phyloP scores from a whole-genome alignment of 805 yeast genomes.

The Candida pseudofarinosa region DNA sequence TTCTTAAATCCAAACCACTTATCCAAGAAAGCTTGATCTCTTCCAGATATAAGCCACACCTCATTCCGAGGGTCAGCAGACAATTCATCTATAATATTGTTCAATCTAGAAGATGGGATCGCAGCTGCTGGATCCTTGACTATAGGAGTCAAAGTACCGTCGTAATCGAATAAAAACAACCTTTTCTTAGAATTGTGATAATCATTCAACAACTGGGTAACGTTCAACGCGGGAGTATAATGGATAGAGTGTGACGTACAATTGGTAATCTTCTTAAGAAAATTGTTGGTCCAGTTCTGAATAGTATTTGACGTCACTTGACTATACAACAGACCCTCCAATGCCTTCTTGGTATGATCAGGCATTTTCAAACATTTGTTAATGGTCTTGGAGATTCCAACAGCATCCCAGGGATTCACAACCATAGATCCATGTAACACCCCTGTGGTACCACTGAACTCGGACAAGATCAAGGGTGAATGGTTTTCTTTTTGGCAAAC shows the following conservation, averaged over 20 bases:
- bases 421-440: constrained; percentile 69
- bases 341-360: constrained; percentile 36
- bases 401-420: constrained; percentile 97
- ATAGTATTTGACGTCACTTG: constrained; percentile 68
- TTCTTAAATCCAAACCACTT: constrained; percentile 76
- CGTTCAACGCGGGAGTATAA: constrained; percentile 69
- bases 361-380: constrained; percentile 62
- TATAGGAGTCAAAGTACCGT: constrained; percentile 95
- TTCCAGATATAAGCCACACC: constrained; percentile 93
- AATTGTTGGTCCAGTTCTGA: constrained; percentile 73
- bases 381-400: constrained; percentile 84
- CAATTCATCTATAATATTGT: constrained; percentile 54
- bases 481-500: constrained; percentile 73
- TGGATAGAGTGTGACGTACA: constrained; percentile 41
- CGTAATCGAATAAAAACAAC: constrained; percentile 89
- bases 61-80: constrained; percentile 75
- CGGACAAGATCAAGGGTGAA: constrained; percentile 82
- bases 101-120: constrained; percentile 76
- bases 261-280: constrained; percentile 47
- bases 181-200: constrained; percentile 64
- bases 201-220: constrained; percentile 56
- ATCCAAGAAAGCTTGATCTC: constrained; percentile 87
- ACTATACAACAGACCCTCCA: constrained; percentile 54
- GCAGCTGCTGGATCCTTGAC: constrained; percentile 98
- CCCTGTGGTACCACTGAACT: constrained; percentile 85